These are phyloP conservation scores for Didymosphaeria variabile DNA, from an alignment of 2,329 filamentous ascomycete genomes.

Conservation along the genomic window DNA sequence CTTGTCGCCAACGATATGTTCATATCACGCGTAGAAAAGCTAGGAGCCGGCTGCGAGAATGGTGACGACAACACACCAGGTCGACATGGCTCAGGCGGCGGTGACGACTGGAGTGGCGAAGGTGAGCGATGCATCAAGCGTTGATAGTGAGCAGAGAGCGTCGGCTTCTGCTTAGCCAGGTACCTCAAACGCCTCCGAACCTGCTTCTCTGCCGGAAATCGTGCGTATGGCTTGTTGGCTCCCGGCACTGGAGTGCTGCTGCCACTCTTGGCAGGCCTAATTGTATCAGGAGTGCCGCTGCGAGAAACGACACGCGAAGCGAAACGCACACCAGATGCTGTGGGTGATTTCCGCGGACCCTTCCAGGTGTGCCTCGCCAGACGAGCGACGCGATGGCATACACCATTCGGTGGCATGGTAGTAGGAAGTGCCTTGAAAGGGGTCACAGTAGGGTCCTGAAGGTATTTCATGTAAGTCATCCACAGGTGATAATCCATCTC, in stretches of 20 bases:
- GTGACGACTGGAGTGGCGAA: slow-evolving; percentile 62
- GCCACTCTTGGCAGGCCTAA: slow-evolving; percentile 54
- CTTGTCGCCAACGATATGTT: slow-evolving; percentile 61
- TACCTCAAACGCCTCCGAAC: slow-evolving; percentile 67
- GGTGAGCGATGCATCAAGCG: slow-evolving; percentile 68
- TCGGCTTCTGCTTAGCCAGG: slow-evolving; percentile 69
- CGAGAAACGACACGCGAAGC: slow-evolving; percentile 32
- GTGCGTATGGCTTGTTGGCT: slow-evolving; percentile 48
- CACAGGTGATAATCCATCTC: slow-evolving; percentile 73
- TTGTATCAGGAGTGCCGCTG: slow-evolving; percentile 55
- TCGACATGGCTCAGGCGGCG: slow-evolving; percentile 35
- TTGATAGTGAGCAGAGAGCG: slow-evolving; percentile 70
- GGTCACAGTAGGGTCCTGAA: slow-evolving; percentile 72
- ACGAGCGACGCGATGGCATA: slow-evolving; percentile 69
- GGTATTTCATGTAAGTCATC: slow-evolving; percentile 71
- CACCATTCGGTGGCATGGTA: slow-evolving; percentile 69
- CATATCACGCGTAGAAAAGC: slow-evolving; percentile 60
- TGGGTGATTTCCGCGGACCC: slow-evolving; percentile 51
- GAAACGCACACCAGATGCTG: slow-evolving; percentile 26
- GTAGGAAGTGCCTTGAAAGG: slow-evolving; percentile 74
- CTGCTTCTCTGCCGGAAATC: slow-evolving; percentile 67
- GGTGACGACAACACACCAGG: slow-evolving; percentile 52
- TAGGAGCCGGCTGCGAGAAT: slow-evolving; percentile 34
- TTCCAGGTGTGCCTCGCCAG: slow-evolving; percentile 70
- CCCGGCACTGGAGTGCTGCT: slow-evolving; percentile 58